Conservation (phyloP, 2,329 filamentous ascomycete genomes). For the Coleophoma eucalyptorum region DNA sequence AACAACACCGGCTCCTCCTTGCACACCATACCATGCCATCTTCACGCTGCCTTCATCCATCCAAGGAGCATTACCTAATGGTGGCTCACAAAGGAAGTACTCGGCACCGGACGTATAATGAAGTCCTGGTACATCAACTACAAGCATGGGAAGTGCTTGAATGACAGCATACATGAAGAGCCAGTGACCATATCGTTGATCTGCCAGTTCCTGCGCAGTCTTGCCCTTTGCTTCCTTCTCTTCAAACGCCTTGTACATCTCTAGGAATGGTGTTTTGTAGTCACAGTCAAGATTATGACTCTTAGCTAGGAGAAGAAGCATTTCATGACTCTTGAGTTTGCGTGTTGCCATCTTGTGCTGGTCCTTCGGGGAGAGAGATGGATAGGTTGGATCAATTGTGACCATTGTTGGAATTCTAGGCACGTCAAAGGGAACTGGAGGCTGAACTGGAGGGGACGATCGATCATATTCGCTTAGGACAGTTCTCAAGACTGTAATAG, state of each 20-base stretch:
- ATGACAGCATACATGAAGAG: conserved; percentile 76
- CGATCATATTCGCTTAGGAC: conserved; percentile 86
- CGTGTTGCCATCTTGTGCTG: conserved; percentile 67
- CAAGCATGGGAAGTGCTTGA: conserved; percentile 73
- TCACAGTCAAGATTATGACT: conserved; percentile 77
- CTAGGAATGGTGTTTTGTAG: conserved; percentile 57
- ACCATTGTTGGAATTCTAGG: conserved; percentile 72
- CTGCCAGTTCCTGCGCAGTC: conserved; percentile 61
- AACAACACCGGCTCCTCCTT: conserved; percentile 60
- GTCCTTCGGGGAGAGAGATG: conserved; percentile 65
- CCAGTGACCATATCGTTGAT: conserved; percentile 75
- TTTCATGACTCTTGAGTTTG: conserved; percentile 75
- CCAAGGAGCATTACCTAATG: conserved; percentile 72
- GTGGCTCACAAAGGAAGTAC: conserved; percentile 77
- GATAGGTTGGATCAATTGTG: conserved; percentile 60
- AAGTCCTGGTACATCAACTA: conserved; percentile 70
- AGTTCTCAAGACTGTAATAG: conserved; percentile 68
- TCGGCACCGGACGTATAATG: conserved; percentile 69
- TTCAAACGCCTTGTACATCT: conserved; percentile 70
- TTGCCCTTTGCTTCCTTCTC: conserved; percentile 61
- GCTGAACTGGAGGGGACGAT: conserved; percentile 83
- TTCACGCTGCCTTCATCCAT: conserved; percentile 56
- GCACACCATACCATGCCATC: conserved; percentile 72
- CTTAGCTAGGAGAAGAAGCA: conserved; percentile 71
- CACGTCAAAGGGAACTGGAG: conserved; percentile 86